Conservation (phyloP, 768 basidiomycete species). For the Termitomyces bulborhizus region DNA sequence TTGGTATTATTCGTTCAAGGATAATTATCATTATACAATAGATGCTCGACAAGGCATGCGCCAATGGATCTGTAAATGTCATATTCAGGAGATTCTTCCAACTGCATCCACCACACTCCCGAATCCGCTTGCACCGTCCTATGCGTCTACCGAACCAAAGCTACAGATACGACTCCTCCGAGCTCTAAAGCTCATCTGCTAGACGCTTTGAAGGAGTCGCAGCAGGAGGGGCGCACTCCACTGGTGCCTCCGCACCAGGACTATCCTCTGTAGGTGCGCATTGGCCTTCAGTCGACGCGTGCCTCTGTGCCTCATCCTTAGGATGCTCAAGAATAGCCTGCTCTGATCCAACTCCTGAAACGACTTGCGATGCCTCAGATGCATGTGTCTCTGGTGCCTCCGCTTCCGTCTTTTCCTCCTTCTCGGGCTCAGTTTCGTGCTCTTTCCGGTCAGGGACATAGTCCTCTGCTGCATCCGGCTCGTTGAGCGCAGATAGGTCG, state of each 20-base stretch:
- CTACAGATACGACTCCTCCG: constrained; percentile 2
- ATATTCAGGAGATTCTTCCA: too few relatives aligned
- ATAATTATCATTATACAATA: too few relatives aligned
- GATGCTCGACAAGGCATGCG: too few relatives aligned
- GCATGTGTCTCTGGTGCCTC: neutral
- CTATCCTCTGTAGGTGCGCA: constrained; percentile 1
- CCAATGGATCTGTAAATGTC: too few relatives aligned
- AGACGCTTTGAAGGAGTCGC: constrained; percentile 5
- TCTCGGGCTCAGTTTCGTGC: constrained; percentile 34
- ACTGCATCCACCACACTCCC: neutral
- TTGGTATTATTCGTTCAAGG: too few relatives aligned
- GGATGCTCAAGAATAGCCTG: neutral
- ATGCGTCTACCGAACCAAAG: neutral
- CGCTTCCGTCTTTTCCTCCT: constrained; percentile 14
- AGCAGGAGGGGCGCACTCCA: constrained; percentile 7
- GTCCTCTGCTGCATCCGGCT: constrained; percentile 35
- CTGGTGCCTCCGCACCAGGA: constrained; percentile 6
- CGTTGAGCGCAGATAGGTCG: constrained; percentile 40
- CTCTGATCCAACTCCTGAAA: neutral
- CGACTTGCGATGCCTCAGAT: neutral
- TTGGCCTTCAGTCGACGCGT: neutral
- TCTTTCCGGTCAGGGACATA: constrained; percentile 29
- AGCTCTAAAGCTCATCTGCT: constrained; percentile 17
- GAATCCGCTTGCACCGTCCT: too few relatives aligned
- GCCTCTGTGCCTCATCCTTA: constrained; percentile 1